Evolutionary conservation across 1,284 basidiomycete species (phyloP), one percentile per base, ranked within the genome.

Genomic region (Trichosporon faecale): DNA sequence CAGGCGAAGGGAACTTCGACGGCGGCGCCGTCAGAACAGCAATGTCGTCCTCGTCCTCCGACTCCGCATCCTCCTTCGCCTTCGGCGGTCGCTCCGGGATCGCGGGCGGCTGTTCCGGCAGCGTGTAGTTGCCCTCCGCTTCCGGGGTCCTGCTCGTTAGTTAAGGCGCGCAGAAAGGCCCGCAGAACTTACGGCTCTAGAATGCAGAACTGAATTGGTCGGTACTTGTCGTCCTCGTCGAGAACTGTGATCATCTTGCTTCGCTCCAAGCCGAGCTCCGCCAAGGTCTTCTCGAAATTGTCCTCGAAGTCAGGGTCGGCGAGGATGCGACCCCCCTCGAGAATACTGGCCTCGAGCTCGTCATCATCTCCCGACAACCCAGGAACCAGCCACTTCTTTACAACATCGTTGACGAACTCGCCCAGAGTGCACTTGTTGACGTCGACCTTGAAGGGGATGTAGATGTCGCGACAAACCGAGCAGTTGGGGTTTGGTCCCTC

Each of bases 401-500:
- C 82, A 2, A 93, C 81, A 0, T 89, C 88, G 23, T 87, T 83
- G 12, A 97, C 87, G 18, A 98, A 85, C 66, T 92, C 88, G 0
- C 90, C 88, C 0, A 98, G 85, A 14, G 88, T 90, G 33, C 90
- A 85, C 33, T 87, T 86, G 14, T 85, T 79, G 0, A 89, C 86
- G 76, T 94, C 91, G 72, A 93, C 92, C 16, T 85, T 86, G 9
- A 97, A 82, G 8, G 88, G 86, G 0, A 89, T 85, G 81, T 98
- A 99, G 0, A 90, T 88, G 75, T 97, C 94, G 69, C 91, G 84
- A 78, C 96, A 99, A 18, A 97, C 87, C 0, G 91, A 91, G 76
- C 96, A 99, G 16, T 83, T 81, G 0, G 88, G 86, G 76, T 92
- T 92, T 0, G 94, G 93, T 12, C 85, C 46, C 79, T 91, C 91